Conservation (phyloP, 306 rosid genomes). For the Cicer pinnatifidum region DNA sequence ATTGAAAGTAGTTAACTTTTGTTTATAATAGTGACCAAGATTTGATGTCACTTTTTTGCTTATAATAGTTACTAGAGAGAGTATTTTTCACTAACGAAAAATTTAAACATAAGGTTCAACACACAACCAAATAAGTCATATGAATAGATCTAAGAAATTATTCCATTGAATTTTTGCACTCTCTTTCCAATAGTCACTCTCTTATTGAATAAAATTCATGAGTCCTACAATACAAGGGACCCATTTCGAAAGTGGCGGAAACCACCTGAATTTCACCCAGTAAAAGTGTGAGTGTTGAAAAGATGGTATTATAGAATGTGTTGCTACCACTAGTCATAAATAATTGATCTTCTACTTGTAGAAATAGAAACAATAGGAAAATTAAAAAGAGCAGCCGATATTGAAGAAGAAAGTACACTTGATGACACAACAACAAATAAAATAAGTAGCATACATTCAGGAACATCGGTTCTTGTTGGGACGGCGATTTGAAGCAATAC, state of each 20-base stretch:
- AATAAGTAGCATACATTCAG: constrained; percentile 73
- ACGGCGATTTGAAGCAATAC: constrained; percentile 96
- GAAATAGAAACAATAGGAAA: neutral
- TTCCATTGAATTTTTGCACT: neutral
- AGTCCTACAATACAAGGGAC: no score
- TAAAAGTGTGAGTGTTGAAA: no score
- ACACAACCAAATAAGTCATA: neutral
- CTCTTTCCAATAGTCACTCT: no score
- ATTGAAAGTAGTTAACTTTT: no score
- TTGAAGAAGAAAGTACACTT: constrained; percentile 17
- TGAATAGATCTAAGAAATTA: neutral
- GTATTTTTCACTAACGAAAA: neutral
- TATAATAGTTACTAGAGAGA: no score
- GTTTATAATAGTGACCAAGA: no score
- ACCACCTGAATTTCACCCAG: no score
- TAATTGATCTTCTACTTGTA: neutral
- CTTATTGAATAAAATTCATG: no score
- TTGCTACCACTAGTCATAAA: no score
- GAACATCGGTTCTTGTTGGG: constrained; percentile 92
- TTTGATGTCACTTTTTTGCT: no score
- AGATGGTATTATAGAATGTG: no score
- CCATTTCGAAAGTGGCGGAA: no score
- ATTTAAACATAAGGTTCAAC: neutral
- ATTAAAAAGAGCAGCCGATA: constrained; percentile 34
- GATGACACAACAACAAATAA: constrained; percentile 33